Base-by-base conservation (phyloP, 2,329 filamentous ascomycete species). In the Hypoxylon sp. region DNA sequence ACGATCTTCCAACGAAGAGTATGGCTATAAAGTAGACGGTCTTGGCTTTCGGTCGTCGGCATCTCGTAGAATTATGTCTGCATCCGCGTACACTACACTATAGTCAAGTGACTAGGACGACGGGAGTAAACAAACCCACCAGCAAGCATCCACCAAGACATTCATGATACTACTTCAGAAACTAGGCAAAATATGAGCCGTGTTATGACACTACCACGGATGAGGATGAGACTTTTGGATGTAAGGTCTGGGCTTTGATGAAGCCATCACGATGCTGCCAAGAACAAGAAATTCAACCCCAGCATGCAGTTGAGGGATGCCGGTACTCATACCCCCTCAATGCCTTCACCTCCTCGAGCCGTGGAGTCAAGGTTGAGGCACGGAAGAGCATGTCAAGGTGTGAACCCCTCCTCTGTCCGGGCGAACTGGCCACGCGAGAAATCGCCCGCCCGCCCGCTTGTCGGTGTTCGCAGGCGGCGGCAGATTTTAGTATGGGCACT, bases 211-310 rank as follows among this genome's bases (percentile, higher is more conserved):
- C 42, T 44, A n/a, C 33, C 45, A 46, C 44, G 9, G 50, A 38
- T 42, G 26, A 33, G 52, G 50, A 44, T 63, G n/a, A 40, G 16
- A 45, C 56, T 54, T 22, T 26, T 58, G 32, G 51, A 30, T 46
- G 26, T 56, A 22, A 36, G 40, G 53, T 63, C 40, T 64, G 36
- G 51, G 54, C 54, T 42, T 28, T 51, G 26, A 65, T 62, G 67
- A 69, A 60, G 64, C 54, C 40, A 60, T 64, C 63, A 59, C 66
- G 60, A 64, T 16, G 53, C 24, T 14, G 63, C 64, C 53, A 67
- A 64, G 64, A 61, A 32, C 11, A 46, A 28, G 36, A 58, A 38
- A 54, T 53, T 36, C 32, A 22, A 58, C 63, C 63, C 63, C 66
- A n/a, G 51, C 66, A 61, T 58, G 49, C 53, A 30, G 38, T 67